A percentile compares a stretch with the other conserved stretches of the same genome.
These are phyloP conservation scores for Diaporthe sp. DNA, from an alignment of 2,329 filamentous ascomycete species.

Conservation along the genomic window DNA sequence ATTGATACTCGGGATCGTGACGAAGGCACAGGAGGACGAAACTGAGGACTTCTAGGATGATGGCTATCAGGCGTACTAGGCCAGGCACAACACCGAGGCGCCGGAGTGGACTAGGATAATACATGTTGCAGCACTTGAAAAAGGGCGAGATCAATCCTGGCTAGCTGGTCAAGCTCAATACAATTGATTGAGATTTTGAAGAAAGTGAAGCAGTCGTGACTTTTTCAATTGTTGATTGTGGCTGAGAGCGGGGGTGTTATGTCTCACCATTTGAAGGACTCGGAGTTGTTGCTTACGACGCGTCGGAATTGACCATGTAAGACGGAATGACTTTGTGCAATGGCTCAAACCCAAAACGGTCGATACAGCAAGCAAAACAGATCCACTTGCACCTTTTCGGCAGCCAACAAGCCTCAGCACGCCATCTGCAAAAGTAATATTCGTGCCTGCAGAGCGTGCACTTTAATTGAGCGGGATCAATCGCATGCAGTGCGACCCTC, in stretches of 20 bases:
- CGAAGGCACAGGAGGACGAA: slow-evolving; percentile 14
- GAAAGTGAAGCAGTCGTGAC: background rate
- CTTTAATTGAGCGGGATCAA: background rate
- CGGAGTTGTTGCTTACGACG: slow-evolving; percentile 29
- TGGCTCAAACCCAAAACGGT: background rate
- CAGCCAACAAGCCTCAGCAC: background rate
- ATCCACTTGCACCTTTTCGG: slow-evolving; percentile 15
- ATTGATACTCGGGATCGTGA: background rate
- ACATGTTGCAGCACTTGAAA: background rate
- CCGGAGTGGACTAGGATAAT: slow-evolving; percentile 20
- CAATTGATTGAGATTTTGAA: background rate
- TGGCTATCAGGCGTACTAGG: slow-evolving; percentile 24
- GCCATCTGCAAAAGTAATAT: background rate
- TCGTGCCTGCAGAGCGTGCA: background rate
- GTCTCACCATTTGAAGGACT: slow-evolving; percentile 9
- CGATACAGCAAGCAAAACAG: background rate
- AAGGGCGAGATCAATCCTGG: background rate
- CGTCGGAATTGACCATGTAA: slow-evolving; percentile 31
- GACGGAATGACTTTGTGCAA: slow-evolving; percentile 29
- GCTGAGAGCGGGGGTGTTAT: slow-evolving; percentile 14
- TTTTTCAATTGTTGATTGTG: background rate
- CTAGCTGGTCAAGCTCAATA: background rate
- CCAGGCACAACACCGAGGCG: slow-evolving; percentile 33
- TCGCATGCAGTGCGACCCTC: no score
- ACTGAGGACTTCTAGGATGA: slow-evolving; percentile 34